These are phyloP conservation scores for Vickermania spadyakhi DNA, from an alignment of 208 protist genomes.

Conservation along the genomic window DNA sequence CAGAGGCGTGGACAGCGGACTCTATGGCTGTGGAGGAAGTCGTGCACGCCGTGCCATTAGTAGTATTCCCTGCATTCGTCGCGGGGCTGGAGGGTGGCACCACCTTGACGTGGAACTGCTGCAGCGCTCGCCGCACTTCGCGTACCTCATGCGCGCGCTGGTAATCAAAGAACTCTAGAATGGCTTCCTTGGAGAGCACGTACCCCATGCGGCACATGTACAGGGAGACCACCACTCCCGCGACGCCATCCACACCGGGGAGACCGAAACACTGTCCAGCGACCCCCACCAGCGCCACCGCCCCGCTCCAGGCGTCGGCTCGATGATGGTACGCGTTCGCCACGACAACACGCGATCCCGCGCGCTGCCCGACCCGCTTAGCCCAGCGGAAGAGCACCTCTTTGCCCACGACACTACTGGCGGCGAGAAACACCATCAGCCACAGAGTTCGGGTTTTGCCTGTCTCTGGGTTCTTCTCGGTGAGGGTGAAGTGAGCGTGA, in stretches of 20 bases:
- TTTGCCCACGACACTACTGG: constrained; percentile 60
- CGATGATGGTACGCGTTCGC: constrained; percentile 87
- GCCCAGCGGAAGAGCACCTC: constrained; percentile 82
- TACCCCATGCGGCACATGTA: constrained; percentile 80
- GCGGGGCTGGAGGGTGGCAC: background rate
- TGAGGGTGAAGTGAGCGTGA: constrained; percentile 78
- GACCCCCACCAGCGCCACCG: constrained; percentile 71
- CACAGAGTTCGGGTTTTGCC: constrained; percentile 61
- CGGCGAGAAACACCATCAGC: constrained; percentile 71
- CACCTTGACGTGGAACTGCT: constrained; percentile 27
- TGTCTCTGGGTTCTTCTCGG: constrained; percentile 24
- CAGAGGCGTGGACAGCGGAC: background rate
- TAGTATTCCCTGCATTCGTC: no score
- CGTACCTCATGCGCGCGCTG: constrained; percentile 61
- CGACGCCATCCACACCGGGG: constrained; percentile 65
- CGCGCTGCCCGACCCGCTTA: constrained; percentile 46
- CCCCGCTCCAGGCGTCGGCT: constrained; percentile 82
- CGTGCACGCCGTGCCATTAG: no score
- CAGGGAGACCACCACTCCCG: constrained; percentile 64
- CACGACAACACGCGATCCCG: constrained; percentile 74
- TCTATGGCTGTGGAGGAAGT: no score
- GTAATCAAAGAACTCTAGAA: constrained; percentile 84
- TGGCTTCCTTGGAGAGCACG: constrained; percentile 32
- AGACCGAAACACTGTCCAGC: constrained; percentile 55
- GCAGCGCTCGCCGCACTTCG: constrained; percentile 44